These are phyloP conservation scores for Waitea zeae DNA, from an alignment of 1,284 basidiomycete genomes.

Conservation along the genomic window DNA sequence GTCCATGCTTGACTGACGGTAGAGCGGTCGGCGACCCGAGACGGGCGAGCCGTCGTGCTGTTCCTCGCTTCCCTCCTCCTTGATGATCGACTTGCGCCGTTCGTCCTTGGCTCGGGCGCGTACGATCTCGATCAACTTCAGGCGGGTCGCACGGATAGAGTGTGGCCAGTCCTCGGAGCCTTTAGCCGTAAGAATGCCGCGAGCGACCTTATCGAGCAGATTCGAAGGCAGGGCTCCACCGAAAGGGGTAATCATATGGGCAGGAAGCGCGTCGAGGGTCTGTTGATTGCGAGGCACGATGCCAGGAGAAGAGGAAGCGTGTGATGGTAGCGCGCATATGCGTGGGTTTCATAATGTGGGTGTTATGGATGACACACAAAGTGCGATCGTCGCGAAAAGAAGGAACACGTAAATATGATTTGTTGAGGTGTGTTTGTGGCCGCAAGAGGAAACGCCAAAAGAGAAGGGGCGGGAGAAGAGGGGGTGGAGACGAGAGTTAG, in stretches of 20 bases:
- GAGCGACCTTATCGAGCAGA: slow-evolving; percentile 67
- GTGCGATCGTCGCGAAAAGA: background rate
- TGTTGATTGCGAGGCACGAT: slow-evolving; percentile 12
- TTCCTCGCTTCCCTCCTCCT: slow-evolving; percentile 20
- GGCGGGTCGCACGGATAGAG: slow-evolving; percentile 58
- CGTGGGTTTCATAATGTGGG: too few relatives aligned
- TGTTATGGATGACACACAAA: background rate
- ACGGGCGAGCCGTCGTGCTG: slow-evolving; percentile 12
- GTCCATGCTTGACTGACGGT: slow-evolving; percentile 73
- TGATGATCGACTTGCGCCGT: slow-evolving; percentile 17
- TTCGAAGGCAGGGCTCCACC: slow-evolving; percentile 64
- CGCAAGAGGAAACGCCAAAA: too few relatives aligned
- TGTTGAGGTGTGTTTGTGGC: too few relatives aligned
- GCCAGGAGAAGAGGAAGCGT: slow-evolving; percentile 5
- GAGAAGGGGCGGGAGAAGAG: too few relatives aligned
- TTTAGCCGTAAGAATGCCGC: slow-evolving; percentile 51
- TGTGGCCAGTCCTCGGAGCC: slow-evolving; percentile 63
- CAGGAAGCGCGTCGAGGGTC: slow-evolving; percentile 70
- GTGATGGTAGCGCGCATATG: slow-evolving; percentile 5
- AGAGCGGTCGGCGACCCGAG: slow-evolving; percentile 33
- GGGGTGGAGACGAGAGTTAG: too few relatives aligned
- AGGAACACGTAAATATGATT: too few relatives aligned
- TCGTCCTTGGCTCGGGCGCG: slow-evolving; percentile 41
- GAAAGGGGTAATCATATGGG: slow-evolving; percentile 66
- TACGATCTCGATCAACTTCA: slow-evolving; percentile 60